Conservation (phyloP, 768 basidiomycete genomes). For the Hemileccinum rubropunctum region DNA sequence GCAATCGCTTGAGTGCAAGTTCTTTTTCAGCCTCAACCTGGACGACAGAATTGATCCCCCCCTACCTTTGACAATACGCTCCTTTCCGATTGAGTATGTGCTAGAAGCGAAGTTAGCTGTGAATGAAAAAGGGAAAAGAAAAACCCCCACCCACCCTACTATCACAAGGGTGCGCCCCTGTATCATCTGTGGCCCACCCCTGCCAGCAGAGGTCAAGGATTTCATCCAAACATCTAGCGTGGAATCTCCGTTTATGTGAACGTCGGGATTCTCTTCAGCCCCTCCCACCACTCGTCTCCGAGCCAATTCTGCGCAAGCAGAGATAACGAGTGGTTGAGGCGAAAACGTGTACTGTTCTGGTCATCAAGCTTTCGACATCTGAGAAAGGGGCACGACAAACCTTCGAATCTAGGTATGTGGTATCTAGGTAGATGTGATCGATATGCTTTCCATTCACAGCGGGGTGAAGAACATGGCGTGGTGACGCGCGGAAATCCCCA, state of each 20-base stretch:
- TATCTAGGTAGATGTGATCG: constrained; percentile 91
- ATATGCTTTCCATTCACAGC: constrained; percentile 76
- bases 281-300: constrained; percentile 50
- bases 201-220: constrained; percentile 17
- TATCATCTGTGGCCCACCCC: constrained; percentile 36
- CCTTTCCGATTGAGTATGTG: constrained; percentile 97
- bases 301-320: constrained; percentile 87
- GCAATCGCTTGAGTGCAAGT: constrained; percentile 66
- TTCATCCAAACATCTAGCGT: constrained; percentile 55
- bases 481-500: constrained; percentile 90
- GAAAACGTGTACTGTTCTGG: constrained; percentile 81
- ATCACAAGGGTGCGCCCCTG: constrained; percentile 53
- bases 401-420: constrained; percentile 92
- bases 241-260: constrained; percentile 24
- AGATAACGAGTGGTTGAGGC: constrained; percentile 90
- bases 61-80: constrained; percentile 92
- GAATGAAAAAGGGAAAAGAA: background rate
- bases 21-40: background rate
- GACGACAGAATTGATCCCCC: background rate
- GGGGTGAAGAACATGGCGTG: constrained; percentile 82
- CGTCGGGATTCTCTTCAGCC: constrained; percentile 24
- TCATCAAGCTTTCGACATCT: constrained; percentile 1
- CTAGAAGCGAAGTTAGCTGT: constrained; percentile 36
- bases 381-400: constrained; percentile 30
- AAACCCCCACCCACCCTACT: constrained; percentile 55